These are phyloP conservation scores for Cladosporium sp. DNA, from an alignment of 2,329 filamentous ascomycete genomes.

Conservation along the genomic window DNA sequence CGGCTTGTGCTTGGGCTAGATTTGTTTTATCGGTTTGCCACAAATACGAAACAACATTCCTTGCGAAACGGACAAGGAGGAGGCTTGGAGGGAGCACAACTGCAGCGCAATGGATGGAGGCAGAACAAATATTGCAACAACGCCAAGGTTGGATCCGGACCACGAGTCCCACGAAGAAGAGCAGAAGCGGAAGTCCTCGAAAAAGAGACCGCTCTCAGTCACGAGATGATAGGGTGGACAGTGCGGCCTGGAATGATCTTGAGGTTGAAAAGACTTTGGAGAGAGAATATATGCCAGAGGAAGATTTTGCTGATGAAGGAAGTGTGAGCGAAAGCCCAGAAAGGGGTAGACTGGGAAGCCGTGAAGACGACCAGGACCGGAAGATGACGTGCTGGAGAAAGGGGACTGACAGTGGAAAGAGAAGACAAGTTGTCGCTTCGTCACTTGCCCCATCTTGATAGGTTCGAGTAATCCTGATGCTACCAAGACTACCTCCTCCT, in stretches of 20 bases:
- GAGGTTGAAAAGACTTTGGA: too few relatives aligned
- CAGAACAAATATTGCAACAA: constrained; percentile 7
- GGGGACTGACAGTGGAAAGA: not conserved
- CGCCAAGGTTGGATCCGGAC: not conserved
- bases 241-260: not conserved
- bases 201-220: constrained; percentile 1
- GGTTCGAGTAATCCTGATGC: too few relatives aligned
- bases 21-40: not conserved
- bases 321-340: not conserved
- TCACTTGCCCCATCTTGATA: not conserved
- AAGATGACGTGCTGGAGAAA: not conserved
- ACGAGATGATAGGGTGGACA: not conserved
- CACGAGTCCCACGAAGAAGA: too few relatives aligned
- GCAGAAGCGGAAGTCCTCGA: constrained; percentile 2
- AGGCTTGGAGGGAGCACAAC: not conserved
- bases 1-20: constrained; percentile 1
- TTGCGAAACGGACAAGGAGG: not conserved
- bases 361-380: not conserved
- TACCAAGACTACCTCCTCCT: not conserved
- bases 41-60: not conserved
- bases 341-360: not conserved
- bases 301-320: not conserved
- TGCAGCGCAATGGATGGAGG: not conserved
- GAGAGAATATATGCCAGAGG: not conserved
- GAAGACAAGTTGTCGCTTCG: not conserved